Conservation (phyloP, 2,329 filamentous ascomycete genomes). For the Pochonia chlamydosporia region DNA sequence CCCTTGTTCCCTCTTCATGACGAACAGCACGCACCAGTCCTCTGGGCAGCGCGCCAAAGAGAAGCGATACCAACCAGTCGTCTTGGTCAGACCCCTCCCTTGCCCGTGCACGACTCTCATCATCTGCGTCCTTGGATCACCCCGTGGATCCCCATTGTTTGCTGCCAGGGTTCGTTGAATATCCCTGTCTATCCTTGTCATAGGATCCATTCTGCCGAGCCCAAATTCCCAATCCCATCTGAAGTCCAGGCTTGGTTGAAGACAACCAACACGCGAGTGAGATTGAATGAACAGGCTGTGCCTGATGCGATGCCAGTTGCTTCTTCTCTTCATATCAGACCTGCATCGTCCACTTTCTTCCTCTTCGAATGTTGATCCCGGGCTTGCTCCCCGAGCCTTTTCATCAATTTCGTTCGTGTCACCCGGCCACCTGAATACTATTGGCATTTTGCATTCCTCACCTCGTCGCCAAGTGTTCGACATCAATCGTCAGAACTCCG, state of each 20-base stretch:
- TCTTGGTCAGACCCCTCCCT: neutral
- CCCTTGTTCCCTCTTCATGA: neutral
- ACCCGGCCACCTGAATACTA: too few relatives aligned
- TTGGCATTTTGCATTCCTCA: neutral
- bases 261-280: neutral
- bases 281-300: neutral
- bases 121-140: neutral
- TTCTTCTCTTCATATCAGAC: neutral
- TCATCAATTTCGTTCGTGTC: neutral
- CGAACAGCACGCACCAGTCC: too few relatives aligned
- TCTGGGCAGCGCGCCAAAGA: too few relatives aligned
- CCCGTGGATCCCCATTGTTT: constrained; percentile 4
- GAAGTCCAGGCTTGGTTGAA: neutral
- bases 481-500: too few relatives aligned
- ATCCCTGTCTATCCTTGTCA: too few relatives aligned
- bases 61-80: neutral
- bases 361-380: neutral
- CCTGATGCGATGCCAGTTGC: neutral
- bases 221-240: too few relatives aligned
- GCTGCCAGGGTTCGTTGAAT: neutral
- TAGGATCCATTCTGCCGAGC: too few relatives aligned
- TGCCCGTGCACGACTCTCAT: neutral
- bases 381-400: neutral
- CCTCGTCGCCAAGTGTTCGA: neutral
- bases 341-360: neutral